These are phyloP conservation scores for Fusarium kyushuense DNA, from an alignment of 2,329 filamentous ascomycete genomes.

Conservation along the genomic window DNA sequence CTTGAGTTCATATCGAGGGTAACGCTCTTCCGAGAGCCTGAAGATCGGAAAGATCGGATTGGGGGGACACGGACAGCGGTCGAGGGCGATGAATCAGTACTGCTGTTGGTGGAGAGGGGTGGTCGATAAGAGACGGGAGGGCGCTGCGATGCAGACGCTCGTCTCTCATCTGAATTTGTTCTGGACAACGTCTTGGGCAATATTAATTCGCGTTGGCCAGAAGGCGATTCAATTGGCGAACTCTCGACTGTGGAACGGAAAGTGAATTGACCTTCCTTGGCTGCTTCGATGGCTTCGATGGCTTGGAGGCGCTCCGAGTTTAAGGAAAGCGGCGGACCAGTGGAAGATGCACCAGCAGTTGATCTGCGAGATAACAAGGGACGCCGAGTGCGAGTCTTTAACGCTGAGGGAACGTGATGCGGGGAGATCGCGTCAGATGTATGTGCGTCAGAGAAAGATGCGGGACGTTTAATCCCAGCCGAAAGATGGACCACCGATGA, in stretches of 20 bases:
- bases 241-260: constrained; percentile 39
- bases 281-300: constrained; percentile 50
- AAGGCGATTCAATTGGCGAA: constrained; percentile 42
- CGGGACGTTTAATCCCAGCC: constrained; percentile 43
- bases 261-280: constrained; percentile 37
- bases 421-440: constrained; percentile 46
- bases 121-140: constrained; percentile 65
- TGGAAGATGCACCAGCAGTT: constrained; percentile 51
- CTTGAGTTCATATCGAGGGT: constrained; percentile 65
- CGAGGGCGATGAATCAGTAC: constrained; percentile 50
- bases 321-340: constrained; percentile 50
- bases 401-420: constrained; percentile 44
- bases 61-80: constrained; percentile 61
- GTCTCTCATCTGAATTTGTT: constrained; percentile 62
- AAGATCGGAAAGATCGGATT: constrained; percentile 68
- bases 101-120: constrained; percentile 49
- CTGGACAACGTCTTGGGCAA: constrained; percentile 58
- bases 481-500: constrained; percentile 42
- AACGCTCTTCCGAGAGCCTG: constrained; percentile 67
- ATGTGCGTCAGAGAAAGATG: constrained; percentile 44
- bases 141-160: constrained; percentile 54
- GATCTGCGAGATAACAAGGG: constrained; percentile 55
- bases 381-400: constrained; percentile 54
- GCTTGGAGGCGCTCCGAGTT: constrained; percentile 52
- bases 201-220: constrained; percentile 62